Conservation (phyloP, 768 basidiomycete species). For the Coprinopsis sp. region DNA sequence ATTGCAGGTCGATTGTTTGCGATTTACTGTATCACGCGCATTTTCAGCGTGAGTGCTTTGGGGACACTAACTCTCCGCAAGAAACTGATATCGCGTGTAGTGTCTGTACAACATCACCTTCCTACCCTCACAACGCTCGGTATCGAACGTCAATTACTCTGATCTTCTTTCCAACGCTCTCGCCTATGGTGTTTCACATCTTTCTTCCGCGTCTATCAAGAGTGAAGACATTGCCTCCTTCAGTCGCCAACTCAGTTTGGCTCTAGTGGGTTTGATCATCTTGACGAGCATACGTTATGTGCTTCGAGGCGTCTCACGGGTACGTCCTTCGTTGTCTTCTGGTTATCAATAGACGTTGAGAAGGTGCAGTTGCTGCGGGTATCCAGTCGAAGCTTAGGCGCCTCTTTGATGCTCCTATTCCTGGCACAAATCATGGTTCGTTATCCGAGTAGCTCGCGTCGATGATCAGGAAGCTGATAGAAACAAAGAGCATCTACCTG, state of each 20-base stretch:
- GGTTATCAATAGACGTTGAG: neutral
- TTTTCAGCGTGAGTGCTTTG: slow-evolving; percentile 48
- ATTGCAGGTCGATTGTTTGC: slow-evolving; percentile 53
- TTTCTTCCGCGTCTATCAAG: slow-evolving; percentile 13
- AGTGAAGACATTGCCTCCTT: slow-evolving; percentile 35
- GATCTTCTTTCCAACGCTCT: slow-evolving; percentile 39
- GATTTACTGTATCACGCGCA: slow-evolving; percentile 60
- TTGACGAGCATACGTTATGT: slow-evolving; percentile 67
- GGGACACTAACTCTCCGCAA: neutral
- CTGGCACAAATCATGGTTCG: slow-evolving; percentile 81
- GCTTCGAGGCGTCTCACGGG: slow-evolving; percentile 61
- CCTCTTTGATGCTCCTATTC: slow-evolving; percentile 70
- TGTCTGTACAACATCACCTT: slow-evolving; percentile 48
- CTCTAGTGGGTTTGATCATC: slow-evolving; percentile 74
- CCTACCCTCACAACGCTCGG: slow-evolving; percentile 27
- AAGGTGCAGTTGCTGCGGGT: slow-evolving; percentile 49
- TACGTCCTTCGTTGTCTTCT: slow-evolving; percentile 20
- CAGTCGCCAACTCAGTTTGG: slow-evolving; percentile 53
- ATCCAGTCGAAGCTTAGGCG: slow-evolving; percentile 64
- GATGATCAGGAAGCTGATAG: slow-evolving; percentile 1
- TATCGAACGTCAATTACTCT: slow-evolving; percentile 31
- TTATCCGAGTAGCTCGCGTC: slow-evolving; percentile 5
- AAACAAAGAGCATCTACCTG: slow-evolving; percentile 71
- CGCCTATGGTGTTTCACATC: slow-evolving; percentile 26
- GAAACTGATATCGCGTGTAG: slow-evolving; percentile 23